These are phyloP conservation scores for Metschnikowia lunata DNA, from an alignment of 805 yeast genomes.

Conservation along the genomic window DNA sequence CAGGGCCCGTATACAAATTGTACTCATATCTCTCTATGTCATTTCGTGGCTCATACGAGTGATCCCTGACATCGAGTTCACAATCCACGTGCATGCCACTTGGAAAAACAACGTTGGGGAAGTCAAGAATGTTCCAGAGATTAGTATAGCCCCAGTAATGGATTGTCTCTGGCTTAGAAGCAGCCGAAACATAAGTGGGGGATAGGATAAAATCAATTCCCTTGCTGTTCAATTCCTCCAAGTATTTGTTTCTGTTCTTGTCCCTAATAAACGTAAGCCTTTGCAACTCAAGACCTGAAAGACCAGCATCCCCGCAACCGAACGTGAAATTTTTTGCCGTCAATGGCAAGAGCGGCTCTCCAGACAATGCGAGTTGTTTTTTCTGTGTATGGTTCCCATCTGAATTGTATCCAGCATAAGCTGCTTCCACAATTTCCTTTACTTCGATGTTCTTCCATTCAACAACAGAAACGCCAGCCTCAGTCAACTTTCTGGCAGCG, in stretches of 20 bases:
- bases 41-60: conserved; percentile 13
- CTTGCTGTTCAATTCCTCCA: conserved; percentile 11
- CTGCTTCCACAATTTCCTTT: conserved; percentile 12
- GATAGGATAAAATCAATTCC: conserved; percentile 15
- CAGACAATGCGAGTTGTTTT: conserved; percentile 9
- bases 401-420: conserved; percentile 15
- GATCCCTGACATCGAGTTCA: conserved; percentile 13
- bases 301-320: conserved; percentile 18
- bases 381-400: conserved; percentile 16
- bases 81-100: conserved; percentile 17
- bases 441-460: conserved; percentile 16
- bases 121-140: conserved; percentile 19
- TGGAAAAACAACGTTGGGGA: conserved; percentile 20
- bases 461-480: conserved; percentile 16
- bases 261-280: conserved; percentile 12
- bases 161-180: conserved; percentile 15
- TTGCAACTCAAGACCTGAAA: conserved; percentile 15
- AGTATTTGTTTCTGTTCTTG: conserved; percentile 11
- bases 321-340: conserved; percentile 11
- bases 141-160: conserved; percentile 20
- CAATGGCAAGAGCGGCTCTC: conserved; percentile 14
- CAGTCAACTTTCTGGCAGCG: conserved; percentile 10
- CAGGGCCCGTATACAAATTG: conserved; percentile 17
- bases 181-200: conserved; percentile 18
- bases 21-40: conserved; percentile 19